Conservation (phyloP, 345 rosid species). For the Ceriops decandra region DNA sequence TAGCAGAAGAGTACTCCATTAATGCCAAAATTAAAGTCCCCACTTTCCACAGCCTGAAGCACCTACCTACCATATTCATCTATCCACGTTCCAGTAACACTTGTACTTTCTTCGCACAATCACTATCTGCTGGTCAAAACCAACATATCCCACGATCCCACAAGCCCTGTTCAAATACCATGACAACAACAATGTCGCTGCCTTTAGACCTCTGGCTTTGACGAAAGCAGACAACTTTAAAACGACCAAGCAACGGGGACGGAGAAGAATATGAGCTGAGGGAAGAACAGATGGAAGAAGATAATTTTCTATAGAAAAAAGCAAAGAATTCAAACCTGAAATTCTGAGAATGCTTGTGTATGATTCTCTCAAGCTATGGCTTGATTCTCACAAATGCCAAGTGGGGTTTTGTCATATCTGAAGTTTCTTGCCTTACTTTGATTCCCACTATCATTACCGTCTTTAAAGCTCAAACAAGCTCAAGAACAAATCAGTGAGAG, state of each 20-base stretch:
- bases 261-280: conserved; percentile 27
- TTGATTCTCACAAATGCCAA: conserved; percentile 47
- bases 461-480: conserved; percentile 2
- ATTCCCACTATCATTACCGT: conserved; percentile 31
- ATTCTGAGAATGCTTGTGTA: conserved; percentile 47
- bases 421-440: conserved; percentile 10
- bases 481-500: not conserved
- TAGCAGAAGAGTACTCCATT: conserved; percentile 60
- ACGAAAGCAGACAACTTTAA: conserved; percentile 3
- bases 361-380: conserved; percentile 14
- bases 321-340: conserved; percentile 31
- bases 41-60: conserved; percentile 43
- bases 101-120: conserved; percentile 4
- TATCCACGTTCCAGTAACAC: conserved; percentile 1
- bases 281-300: conserved; percentile 7
- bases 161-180: conserved; percentile 27
- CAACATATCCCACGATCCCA: conserved; percentile 27
- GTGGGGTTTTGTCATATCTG: conserved; percentile 14
- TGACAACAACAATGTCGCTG: conserved; percentile 16
- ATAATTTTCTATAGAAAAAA: conserved; percentile 42
- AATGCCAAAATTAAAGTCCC: conserved; percentile 59
- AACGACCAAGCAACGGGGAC: conserved; percentile 15
- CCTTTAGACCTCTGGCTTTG: not conserved
- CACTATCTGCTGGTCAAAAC: conserved; percentile 19
- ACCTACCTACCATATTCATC: conserved; percentile 36